Evolutionary conservation across 2,329 filamentous ascomycete species (phyloP).

Genomic region (Cercospora sp.): DNA sequence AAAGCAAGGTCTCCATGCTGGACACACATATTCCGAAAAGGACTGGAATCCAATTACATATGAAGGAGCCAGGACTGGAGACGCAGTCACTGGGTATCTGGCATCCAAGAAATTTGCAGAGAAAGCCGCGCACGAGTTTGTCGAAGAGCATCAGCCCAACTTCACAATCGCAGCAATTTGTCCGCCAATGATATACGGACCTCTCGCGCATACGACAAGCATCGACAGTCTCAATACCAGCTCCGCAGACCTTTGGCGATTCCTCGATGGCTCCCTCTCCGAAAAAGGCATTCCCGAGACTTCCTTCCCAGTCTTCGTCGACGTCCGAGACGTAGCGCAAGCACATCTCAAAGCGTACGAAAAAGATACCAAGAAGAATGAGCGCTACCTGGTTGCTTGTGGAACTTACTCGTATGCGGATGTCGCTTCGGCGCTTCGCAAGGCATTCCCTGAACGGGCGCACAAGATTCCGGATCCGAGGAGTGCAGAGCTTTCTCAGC

Average conservation of each 20-base stretch:
- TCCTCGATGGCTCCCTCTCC: background rate
- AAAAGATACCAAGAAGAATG: background rate
- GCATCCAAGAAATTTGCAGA: constrained; percentile 16
- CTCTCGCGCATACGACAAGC: background rate
- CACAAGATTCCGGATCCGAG: background rate
- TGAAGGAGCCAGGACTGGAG: background rate
- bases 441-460: background rate
- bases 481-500: background rate
- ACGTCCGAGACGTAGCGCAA: background rate
- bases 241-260: background rate
- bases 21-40: background rate
- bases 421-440: background rate
- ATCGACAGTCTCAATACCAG: background rate
- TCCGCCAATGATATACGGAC: constrained; percentile 1
- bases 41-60: constrained; percentile 5
- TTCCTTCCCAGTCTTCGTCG: background rate
- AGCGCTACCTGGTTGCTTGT: constrained; percentile 1
- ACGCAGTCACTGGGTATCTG: background rate
- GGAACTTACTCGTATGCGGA: constrained; percentile 1
- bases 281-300: background rate
- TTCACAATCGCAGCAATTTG: constrained; percentile 5
- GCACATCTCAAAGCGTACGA: constrained; percentile 8
- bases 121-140: constrained; percentile 13
- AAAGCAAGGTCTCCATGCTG: background rate
- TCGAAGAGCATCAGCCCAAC: constrained; percentile 6